Base-by-base conservation (phyloP, 495 filamentous ascomycete genomes). In the Trichoderma virens region DNA sequence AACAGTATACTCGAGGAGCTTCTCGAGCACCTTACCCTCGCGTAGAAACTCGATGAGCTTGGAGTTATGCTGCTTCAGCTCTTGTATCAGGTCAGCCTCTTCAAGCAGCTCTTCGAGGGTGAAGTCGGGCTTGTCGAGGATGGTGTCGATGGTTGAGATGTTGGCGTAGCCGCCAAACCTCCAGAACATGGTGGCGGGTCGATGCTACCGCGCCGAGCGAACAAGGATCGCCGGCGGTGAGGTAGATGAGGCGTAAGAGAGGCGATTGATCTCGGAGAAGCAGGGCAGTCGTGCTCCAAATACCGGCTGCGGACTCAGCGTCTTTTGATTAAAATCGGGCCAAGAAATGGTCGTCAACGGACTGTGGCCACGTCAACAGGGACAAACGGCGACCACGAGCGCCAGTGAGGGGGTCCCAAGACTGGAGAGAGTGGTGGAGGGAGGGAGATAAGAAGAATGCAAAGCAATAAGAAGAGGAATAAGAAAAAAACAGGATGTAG, bases 141-240 rank as follows among this genome's bases (percentile, higher is more conserved):
- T 89, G 69, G 86, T 92, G 77, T 98, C 95, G 75, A 98, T 89
- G 69, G 92, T 89, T 70, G 93, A 97, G 79, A 96, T 88, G 81
- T 90, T 96, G 76, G 93, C 90, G 83, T 98, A 98, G 74, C 92
- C 92, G 80, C 95, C 93, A 80, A 97, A 97, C 76, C 92, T 87
- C 93, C 93, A 97, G 76, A 97, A 97, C 93, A 97, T 97, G 78
- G 75, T 91, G 88, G 73, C 68, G 69, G 63, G 63, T 65, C 69
- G 80, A 78, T 71, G 75, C 78, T 64, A 76, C 72, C 66, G 77
- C 74, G 63, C 76, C 75, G 61, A 38, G 61, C 61, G 39, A 43
- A n/a, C 1, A 39, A 30, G 14, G 23, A 45, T 25, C 61, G 39
- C 61, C 61, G 61, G 61, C 39, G 38, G n/a, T 23, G 38, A 41